phyloP scores from a whole-genome alignment of 1,139 yeast genomes.

The Zygoascus meyerae region DNA sequence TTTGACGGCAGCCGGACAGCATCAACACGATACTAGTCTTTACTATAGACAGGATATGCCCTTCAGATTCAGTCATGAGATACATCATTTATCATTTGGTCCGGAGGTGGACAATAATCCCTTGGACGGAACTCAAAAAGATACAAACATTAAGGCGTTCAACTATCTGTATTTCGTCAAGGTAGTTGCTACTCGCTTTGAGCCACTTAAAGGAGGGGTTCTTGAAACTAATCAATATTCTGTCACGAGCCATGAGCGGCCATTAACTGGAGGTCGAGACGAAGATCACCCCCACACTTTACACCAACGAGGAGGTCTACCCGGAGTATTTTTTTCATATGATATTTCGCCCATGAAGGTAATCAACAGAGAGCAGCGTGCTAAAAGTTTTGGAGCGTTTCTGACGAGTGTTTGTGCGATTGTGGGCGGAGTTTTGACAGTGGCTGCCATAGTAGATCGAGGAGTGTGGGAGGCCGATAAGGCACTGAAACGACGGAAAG shows the following conservation, averaged over 20 bases:
- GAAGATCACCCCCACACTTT: constrained; percentile 83
- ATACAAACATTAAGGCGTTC: constrained; percentile 51
- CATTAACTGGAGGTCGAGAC: constrained; percentile 79
- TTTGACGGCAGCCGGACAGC: constrained; percentile 42
- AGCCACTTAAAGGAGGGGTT: constrained; percentile 47
- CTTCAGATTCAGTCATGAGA: constrained; percentile 59
- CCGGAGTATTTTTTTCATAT: constrained; percentile 81
- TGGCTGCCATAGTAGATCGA: constrained; percentile 82
- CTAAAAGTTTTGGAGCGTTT: constrained; percentile 80
- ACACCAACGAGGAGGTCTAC: constrained; percentile 82
- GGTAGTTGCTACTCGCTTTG: constrained; percentile 86
- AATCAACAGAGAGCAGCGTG: constrained; percentile 73
- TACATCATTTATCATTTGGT: constrained; percentile 84
- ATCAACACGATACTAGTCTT: constrained; percentile 78
- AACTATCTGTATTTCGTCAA: constrained; percentile 74
- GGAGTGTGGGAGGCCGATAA: constrained; percentile 87
- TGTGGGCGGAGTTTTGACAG: constrained; percentile 88
- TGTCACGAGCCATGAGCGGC: constrained; percentile 85
- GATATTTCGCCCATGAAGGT: constrained; percentile 93
- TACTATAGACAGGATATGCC: constrained; percentile 50
- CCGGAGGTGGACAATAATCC: constrained; percentile 52
- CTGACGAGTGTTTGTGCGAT: constrained; percentile 80
- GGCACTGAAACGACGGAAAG: constrained; percentile 68
- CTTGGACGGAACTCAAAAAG: constrained; percentile 50
- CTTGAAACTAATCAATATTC: constrained; percentile 90